Evolutionary conservation across 2,329 filamentous ascomycete species (phyloP).

Genomic region (Elsinoe batatas): DNA sequence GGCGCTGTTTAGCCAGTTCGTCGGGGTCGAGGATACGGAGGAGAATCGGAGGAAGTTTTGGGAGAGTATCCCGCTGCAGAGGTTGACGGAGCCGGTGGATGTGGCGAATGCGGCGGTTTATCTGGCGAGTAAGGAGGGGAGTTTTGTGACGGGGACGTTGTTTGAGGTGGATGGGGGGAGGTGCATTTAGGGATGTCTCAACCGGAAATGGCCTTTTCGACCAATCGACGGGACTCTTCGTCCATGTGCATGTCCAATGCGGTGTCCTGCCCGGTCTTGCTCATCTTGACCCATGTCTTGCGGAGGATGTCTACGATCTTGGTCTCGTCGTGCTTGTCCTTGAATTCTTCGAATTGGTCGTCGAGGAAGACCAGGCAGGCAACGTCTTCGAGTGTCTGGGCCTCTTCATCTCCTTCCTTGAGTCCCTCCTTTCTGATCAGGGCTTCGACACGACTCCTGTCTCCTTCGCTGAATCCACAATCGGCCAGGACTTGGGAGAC

Average conservation of each 20-base stretch:
- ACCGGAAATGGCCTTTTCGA: conserved; percentile 51
- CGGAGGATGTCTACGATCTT: conserved; percentile 63
- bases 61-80: conserved; percentile 45
- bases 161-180: conserved; percentile 53
- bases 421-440: conserved; percentile 72
- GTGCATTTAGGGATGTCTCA: conserved; percentile 27
- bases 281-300: conserved; percentile 74
- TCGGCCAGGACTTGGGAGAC: conserved; percentile 44
- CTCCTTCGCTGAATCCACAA: conserved; percentile 41
- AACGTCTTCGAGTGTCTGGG: conserved; percentile 72
- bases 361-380: conserved; percentile 82
- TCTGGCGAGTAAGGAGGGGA: conserved; percentile 60
- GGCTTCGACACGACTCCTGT: conserved; percentile 54
- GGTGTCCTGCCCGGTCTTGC: conserved; percentile 49
- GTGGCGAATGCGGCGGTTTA: conserved; percentile 63
- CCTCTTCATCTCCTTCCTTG: conserved; percentile 50
- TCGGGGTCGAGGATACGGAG: conserved; percentile 52
- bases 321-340: conserved; percentile 61
- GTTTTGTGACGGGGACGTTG: conserved; percentile 63
- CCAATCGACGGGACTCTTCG: conserved; percentile 50
- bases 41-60: conserved; percentile 50
- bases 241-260: conserved; percentile 58
- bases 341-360: conserved; percentile 75
- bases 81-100: conserved; percentile 50
- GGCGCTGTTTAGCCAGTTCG: conserved; percentile 49